Conservation (phyloP, 257 asterid species). For the Avicennia marina region DNA sequence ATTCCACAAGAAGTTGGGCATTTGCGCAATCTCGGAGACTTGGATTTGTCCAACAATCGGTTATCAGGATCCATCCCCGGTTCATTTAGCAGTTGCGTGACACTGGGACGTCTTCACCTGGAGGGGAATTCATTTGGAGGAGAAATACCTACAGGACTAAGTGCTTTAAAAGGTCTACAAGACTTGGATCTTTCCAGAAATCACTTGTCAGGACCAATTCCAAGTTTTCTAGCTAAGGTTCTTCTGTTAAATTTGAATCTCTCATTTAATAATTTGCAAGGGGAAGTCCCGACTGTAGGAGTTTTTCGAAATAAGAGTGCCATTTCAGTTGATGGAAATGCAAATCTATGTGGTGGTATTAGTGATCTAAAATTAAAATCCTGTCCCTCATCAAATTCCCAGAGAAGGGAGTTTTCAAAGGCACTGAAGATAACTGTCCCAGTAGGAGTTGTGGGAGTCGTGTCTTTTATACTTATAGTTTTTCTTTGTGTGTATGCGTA, state of each 20-base stretch:
- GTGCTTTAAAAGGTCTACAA: constrained; percentile 21
- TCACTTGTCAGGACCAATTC: constrained; percentile 22
- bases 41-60: constrained; percentile 25
- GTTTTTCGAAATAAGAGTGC: constrained; percentile 17
- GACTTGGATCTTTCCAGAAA: constrained; percentile 26
- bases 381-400: constrained; percentile 4
- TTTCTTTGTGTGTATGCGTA: not conserved
- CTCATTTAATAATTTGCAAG: constrained; percentile 25
- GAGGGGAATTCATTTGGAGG: constrained; percentile 20
- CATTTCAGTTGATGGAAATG: constrained; percentile 17
- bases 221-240: constrained; percentile 15
- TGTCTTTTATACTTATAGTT: not conserved
- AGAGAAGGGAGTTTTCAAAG: constrained; percentile 2
- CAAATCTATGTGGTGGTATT: constrained; percentile 20
- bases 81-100: constrained; percentile 10
- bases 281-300: constrained; percentile 16
- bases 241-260: constrained; percentile 16
- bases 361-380: not conserved
- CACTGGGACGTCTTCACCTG: constrained; percentile 13
- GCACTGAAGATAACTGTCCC: not conserved
- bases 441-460: not conserved
- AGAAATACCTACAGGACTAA: constrained; percentile 16
- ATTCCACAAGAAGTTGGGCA: constrained; percentile 22
- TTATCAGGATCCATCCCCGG: constrained; percentile 24
- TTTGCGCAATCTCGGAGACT: constrained; percentile 11